Evolutionary conservation across 164 flowering plant species (phyloP), one percentile per base, ranked within the genome.

Genomic region (Vitis cinerea): DNA sequence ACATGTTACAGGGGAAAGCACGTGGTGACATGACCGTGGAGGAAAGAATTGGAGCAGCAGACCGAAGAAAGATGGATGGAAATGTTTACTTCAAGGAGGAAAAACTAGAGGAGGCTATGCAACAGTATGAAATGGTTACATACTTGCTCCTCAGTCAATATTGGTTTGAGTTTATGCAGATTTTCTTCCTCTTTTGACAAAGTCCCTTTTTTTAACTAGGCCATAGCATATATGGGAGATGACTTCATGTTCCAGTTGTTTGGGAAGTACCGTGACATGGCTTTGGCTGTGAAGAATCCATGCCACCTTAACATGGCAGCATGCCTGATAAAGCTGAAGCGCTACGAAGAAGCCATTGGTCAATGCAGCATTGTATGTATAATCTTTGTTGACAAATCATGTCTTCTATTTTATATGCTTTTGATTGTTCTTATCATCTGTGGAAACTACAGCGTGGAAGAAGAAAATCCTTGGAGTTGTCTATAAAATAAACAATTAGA

Each of bases 231-330:
- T 83, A 87, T 93, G 95, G 95, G 97, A 54, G 97, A 91, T 75
- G 98, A 95, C 72, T 93, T 95, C 83, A 95, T 95, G 98, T 91
- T 95, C 81, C 97, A 93, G 77, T 79, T 93, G 77, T 93, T 87
- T 74, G 99, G 98, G 17, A 95, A 91, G 82, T 90, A 88, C 58
- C 74, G 88, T 19, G 94, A 91, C 79, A 93, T 91, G 98, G 99
- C 98, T 65, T 68, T 95, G 83, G 97, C 94, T 66, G 99, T 93
- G 37, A 93, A 93, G 79, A 95, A 93, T 78, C 98, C 99, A 8
- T 93, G 97, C 78, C 99, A 93, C 75, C 93, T 95, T 65, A 95
- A 95, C 84, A 89, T 88, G 83, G 92, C 99, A 57, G 97, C 94
- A 13, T 89, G 97, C 67, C 76, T 89, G 57, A 89, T 95, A 83